Base-by-base conservation (phyloP, 129 eudicot species). In the Gnaphalium uliginosum region DNA sequence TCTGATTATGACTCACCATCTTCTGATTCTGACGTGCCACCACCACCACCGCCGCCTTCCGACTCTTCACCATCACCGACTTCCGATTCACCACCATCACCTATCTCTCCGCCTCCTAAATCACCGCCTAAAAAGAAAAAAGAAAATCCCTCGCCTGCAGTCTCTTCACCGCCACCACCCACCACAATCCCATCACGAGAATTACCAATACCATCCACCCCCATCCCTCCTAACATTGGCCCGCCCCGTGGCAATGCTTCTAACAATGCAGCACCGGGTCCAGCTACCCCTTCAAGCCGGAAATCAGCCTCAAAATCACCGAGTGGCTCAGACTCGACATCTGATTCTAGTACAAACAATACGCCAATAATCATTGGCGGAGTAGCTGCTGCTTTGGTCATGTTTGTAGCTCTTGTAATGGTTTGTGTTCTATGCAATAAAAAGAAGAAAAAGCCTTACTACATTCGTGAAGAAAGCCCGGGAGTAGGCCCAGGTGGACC, bases 371-470 rank as follows among this genome's bases (percentile, higher is more conserved):
- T 77, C 57, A 60, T 87, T 51, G 86, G 73, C 1, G 92, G 87
- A 37, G 27, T 80, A 76, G 83, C 69, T 15, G 69, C 57, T 9
- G 85, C 67, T 3, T 48, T 85, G 50, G 53, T 82, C 2, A 68
- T 78, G 65, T 10, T 87, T 75, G 72, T 87, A 46, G 83, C 86
- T 63, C 37, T 85, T 27, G 60, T 82, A 8, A 41, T 79, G 33
- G 41, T 75, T 80, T 80, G 83, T 37, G 64, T 68, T 23, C 21
- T 79, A n/a, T 87, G 89, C 79, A 61, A 43, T 21, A 74, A 58
- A 73, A 87, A 87, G 83, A 87, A 82, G 83, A 80, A 43, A 70
- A 87, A 82, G 58, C 54, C 71, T 19, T 83, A 75, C 65, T 76
- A 79, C 60, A 76, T 62, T 19, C 81, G 13, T 69, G 85, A 80